These are phyloP conservation scores for Penicillium desertorum DNA, from an alignment of 495 filamentous ascomycete genomes.

Conservation along the genomic window DNA sequence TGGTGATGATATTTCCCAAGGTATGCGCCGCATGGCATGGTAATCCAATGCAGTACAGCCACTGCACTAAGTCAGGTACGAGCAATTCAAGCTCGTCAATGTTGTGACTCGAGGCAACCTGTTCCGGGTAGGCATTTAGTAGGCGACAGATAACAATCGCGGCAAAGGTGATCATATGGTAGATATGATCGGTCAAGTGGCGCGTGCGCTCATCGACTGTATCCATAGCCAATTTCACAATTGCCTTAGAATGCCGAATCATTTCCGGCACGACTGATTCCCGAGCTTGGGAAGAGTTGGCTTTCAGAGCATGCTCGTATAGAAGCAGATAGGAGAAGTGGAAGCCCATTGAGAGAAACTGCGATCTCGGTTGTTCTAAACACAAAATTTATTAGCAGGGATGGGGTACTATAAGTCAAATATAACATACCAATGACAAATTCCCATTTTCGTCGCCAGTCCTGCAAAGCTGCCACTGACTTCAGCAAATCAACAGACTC, in stretches of 20 bases:
- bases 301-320: constrained; percentile 44
- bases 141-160: constrained; percentile 45
- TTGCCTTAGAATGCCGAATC: constrained; percentile 41
- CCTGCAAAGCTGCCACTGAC: constrained; percentile 34
- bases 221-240: constrained; percentile 48
- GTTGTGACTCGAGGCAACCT: constrained; percentile 29
- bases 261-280: constrained; percentile 45
- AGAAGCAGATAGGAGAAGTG: constrained; percentile 46
- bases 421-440: constrained; percentile 37
- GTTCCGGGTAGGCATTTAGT: constrained; percentile 36
- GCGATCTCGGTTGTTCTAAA: constrained; percentile 46
- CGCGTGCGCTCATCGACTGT: constrained; percentile 46
- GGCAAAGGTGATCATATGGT: constrained; percentile 51
- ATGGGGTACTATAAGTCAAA: not conserved
- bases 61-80: constrained; percentile 36
- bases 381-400: not conserved
- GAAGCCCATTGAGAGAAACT: constrained; percentile 50
- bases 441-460: constrained; percentile 44
- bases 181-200: constrained; percentile 49
- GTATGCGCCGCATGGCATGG: constrained; percentile 48
- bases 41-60: constrained; percentile 45
- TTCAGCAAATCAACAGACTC: constrained; percentile 33
- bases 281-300: constrained; percentile 32
- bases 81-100: constrained; percentile 35
- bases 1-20: constrained; percentile 39